These are phyloP conservation scores for Pulveroboletus ravenelii DNA, from an alignment of 768 basidiomycete species.

Conservation along the genomic window DNA sequence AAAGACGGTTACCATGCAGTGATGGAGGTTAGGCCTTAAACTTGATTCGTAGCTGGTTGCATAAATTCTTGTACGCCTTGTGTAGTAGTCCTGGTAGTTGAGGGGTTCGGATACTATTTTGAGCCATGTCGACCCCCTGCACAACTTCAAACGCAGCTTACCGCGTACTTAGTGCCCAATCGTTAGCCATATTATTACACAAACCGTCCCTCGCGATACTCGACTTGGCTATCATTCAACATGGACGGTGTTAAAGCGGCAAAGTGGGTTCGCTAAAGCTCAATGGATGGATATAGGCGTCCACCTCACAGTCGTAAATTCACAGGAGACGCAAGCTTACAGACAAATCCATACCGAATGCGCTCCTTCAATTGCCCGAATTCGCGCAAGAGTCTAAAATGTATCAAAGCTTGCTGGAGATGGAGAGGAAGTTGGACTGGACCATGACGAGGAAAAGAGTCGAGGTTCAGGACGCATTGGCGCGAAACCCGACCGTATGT, in stretches of 20 bases:
- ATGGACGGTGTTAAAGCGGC: conserved; percentile 32
- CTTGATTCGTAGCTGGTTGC: neutral
- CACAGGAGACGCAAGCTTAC: conserved; percentile 71
- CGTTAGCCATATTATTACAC: neutral
- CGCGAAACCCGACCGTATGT: conserved; percentile 57
- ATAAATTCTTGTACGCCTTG: neutral
- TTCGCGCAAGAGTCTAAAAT: conserved; percentile 80
- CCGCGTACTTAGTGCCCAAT: too few species aligned
- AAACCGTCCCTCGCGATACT: neutral
- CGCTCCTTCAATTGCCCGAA: conserved; percentile 65
- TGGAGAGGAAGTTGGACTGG: conserved; percentile 93
- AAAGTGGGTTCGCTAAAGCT: conserved; percentile 24
- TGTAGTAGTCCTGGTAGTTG: neutral
- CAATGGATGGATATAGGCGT: neutral
- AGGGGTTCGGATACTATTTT: conserved; percentile 10
- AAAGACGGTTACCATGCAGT: neutral
- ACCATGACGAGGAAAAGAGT: conserved; percentile 86
- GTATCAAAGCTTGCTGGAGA: conserved; percentile 81
- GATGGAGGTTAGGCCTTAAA: neutral
- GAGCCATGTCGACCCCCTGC: neutral
- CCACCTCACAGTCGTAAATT: neutral
- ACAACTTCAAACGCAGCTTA: neutral
- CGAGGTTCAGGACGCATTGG: conserved; percentile 87
- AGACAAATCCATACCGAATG: conserved; percentile 75
- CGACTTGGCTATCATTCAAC: neutral